A percentile compares a stretch with the other conserved stretches of the same genome.
These are phyloP conservation scores for Discostella stelligera DNA, from an alignment of 352 stramenopile species.

Conservation along the genomic window DNA sequence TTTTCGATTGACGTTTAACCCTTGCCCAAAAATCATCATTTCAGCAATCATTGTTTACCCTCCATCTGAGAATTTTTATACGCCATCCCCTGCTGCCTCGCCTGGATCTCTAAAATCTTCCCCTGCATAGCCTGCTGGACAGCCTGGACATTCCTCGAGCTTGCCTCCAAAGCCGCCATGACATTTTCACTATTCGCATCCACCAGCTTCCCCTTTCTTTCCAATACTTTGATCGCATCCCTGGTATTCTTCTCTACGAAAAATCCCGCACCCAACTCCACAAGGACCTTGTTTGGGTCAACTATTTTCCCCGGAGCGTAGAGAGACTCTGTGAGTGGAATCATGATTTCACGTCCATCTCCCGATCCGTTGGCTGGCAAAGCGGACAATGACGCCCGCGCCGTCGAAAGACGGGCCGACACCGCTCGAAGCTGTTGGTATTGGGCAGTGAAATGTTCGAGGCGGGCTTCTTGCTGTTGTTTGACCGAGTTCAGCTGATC, in stretches of 20 bases:
- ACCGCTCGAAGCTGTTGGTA: slow-evolving; percentile 66
- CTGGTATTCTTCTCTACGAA: slow-evolving; percentile 90
- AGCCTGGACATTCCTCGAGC: slow-evolving; percentile 60
- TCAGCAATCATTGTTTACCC: slow-evolving; percentile 2
- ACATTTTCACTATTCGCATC: slow-evolving; percentile 92
- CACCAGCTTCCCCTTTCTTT: slow-evolving; percentile 89
- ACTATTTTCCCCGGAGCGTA: slow-evolving; percentile 89
- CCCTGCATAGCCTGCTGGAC: slow-evolving; percentile 78
- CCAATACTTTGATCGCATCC: slow-evolving; percentile 89
- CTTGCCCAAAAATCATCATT: slow-evolving; percentile 9
- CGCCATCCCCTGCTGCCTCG: slow-evolving; percentile 69
- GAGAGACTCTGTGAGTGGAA: slow-evolving; percentile 92
- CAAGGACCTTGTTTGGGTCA: slow-evolving; percentile 87
- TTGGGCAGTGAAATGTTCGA: slow-evolving; percentile 63
- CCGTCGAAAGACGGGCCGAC: slow-evolving; percentile 56
- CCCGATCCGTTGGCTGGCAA: slow-evolving; percentile 75
- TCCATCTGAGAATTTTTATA: slow-evolving; percentile 31
- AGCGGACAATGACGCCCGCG: slow-evolving; percentile 49
- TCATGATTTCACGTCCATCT: slow-evolving; percentile 88
- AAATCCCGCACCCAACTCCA: slow-evolving; percentile 94
- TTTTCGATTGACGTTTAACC: background rate
- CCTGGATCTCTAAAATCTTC: slow-evolving; percentile 80
- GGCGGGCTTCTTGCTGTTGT: slow-evolving; percentile 80
- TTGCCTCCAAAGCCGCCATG: slow-evolving; percentile 80
- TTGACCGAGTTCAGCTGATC: slow-evolving; percentile 92